Conservation (phyloP, 2,329 filamentous ascomycete species). For the Diaporthe sp. region DNA sequence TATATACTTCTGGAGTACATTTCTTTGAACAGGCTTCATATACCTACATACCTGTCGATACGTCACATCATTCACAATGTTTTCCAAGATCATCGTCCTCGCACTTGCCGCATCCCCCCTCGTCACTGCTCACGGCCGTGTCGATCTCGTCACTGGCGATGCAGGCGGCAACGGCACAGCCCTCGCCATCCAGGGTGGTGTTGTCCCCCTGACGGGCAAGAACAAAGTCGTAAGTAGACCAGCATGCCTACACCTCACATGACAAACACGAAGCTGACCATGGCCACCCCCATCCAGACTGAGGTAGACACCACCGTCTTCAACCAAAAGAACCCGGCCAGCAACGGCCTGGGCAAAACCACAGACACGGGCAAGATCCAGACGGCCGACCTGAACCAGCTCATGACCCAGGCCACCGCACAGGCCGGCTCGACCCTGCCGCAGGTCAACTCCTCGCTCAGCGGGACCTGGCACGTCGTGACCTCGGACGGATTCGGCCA, state of each 20-base stretch:
- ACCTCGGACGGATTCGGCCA: constrained; percentile 42
- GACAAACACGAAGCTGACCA: background rate
- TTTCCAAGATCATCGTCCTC: constrained; percentile 45
- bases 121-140: constrained; percentile 50
- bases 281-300: background rate
- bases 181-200: constrained; percentile 55
- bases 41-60: background rate
- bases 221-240: constrained; percentile 46
- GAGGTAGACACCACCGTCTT: constrained; percentile 39
- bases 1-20: background rate
- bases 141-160: constrained; percentile 49
- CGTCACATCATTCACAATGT: constrained; percentile 42
- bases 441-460: constrained; percentile 41
- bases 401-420: constrained; percentile 35
- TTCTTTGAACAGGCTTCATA: too few relatives aligned
- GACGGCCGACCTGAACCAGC: constrained; percentile 25
- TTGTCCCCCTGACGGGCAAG: constrained; percentile 55
- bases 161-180: constrained; percentile 57
- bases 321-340: constrained; percentile 31
- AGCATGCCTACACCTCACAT: background rate
- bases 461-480: constrained; percentile 42
- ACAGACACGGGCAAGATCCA: constrained; percentile 40
- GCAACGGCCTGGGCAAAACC: constrained; percentile 42
- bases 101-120: constrained; percentile 46
- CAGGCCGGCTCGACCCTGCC: constrained; percentile 42